phyloP scores from a whole-genome alignment of 2,329 filamentous ascomycete genomes.

The Volutella citrinella region DNA sequence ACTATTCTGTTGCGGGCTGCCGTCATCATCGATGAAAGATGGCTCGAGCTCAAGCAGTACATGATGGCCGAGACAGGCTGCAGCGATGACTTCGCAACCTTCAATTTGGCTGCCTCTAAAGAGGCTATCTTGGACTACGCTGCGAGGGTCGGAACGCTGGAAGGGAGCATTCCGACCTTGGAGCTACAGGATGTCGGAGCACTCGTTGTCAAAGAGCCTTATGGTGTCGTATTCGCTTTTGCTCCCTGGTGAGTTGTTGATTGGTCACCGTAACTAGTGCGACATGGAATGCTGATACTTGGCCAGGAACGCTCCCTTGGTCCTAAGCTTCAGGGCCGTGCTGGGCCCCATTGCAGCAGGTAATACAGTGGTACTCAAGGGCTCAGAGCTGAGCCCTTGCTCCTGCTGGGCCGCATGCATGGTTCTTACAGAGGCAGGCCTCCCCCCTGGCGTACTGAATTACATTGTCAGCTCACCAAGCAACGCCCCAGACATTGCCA shows the following conservation, averaged over 20 bases:
- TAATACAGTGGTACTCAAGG: conserved; percentile 61
- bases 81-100: conserved; percentile 34
- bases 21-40: conserved; percentile 57
- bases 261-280: neutral
- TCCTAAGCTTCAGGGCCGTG: conserved; percentile 53
- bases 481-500: conserved; percentile 30
- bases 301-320: conserved; percentile 54
- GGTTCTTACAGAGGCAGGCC: conserved; percentile 35
- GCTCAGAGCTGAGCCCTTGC: conserved; percentile 27
- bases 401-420: conserved; percentile 28
- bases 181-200: conserved; percentile 40
- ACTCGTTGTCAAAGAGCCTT: conserved; percentile 71
- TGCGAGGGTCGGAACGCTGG: conserved; percentile 37
- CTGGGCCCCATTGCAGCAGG: conserved; percentile 68
- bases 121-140: conserved; percentile 43
- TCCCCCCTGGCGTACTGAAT: conserved; percentile 37
- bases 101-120: conserved; percentile 35
- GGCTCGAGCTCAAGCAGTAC: conserved; percentile 58
- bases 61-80: conserved; percentile 51
- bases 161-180: conserved; percentile 35
- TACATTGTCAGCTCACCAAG: conserved; percentile 27
- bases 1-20: conserved; percentile 69
- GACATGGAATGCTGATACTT: neutral
- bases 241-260: conserved; percentile 66
- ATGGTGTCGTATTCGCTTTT: conserved; percentile 75